Base-by-base conservation (phyloP, 1,284 basidiomycete genomes). In the Irpex sp. region DNA sequence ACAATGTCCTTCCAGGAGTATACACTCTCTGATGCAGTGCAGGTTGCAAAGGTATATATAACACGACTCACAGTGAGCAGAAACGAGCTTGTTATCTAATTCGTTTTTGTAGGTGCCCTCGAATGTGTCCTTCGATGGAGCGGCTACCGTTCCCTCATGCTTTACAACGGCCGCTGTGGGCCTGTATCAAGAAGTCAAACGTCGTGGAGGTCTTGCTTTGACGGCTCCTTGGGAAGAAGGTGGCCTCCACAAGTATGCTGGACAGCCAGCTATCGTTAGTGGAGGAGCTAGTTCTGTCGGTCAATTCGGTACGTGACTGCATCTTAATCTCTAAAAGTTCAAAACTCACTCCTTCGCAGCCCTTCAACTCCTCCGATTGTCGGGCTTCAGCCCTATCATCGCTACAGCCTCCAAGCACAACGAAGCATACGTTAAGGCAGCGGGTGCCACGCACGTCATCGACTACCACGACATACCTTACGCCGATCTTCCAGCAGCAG, bases 401-500 rank as follows among this genome's bases (percentile, higher is more conserved):
- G 73, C 81, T 4, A 84, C 81, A 0, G 77, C 84, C 3, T 84
- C 81, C 11, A 65, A 69, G 5, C 74, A 75, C 60, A 78, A 84
- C 64, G 68, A 70, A 31, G 71, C 70, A 0, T 70, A 69, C 47
- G 77, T 87, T 61, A 81, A 80, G 67, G 72, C 75, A 0, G 71
- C 83, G 21, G 85, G 86, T 1, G 86, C 83, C 1, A 82, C 82
- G 0, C 72, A 82, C 49, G 72, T 84, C 57, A 70, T 87, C 61
- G 79, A 84, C 61, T 51, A 85, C 63, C 77, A 83, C 49, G 69
- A 75, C 19, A 67, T 71, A 19, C 43, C 71, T 0, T 49, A 62
- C n/a, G 43, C 67, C 5, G 57, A 57, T 13, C 50, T 51, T 11
- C 50, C 50, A 13, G 50, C 50, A 11, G 39, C 68, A 3, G 13